Base-by-base conservation (phyloP, 2,329 filamentous ascomycete species). In the Sporothrix euskadiensis region DNA sequence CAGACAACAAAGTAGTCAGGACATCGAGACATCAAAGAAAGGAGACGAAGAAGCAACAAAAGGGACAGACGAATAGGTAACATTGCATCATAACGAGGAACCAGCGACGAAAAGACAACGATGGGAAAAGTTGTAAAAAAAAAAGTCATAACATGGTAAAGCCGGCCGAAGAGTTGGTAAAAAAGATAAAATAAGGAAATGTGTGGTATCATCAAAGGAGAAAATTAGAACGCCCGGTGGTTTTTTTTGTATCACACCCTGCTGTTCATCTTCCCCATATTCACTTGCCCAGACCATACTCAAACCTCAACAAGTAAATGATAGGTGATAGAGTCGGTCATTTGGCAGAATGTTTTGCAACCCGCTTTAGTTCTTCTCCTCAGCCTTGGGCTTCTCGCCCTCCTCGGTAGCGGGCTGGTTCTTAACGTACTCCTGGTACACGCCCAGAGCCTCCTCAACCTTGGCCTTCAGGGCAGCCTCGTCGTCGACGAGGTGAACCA, bases 361-460 rank as follows among this genome's bases (percentile, higher is more conserved):
- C 30, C 32, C 59, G 44, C 49, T 76, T 49, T 74, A 73, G 73
- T 75, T 68, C 73, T 80, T 80, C 81, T 84, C 86, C 80, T 85
- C 85, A 14, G 69, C 52, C 82, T 87, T 88, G 76, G 89, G 86
- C 81, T 85, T 82, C 74, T 80, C 83, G 49, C 76, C 81, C 52
- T 81, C 81, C 2, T 78, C 75, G 35, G 71, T 77, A 12, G 72
- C 39, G 71, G 81, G 80, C 82, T 96, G 93, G 81, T 89, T 90
- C 90, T 98, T 98, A 85, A 98, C 91, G 83, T 99, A 99, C 84
- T 99, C 96, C 81, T 99, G 94, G 83, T 98, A 99, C 79, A 99
- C 96, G 78, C 89, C 93, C 81, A 99, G 92, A 78, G 96, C 96
- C 87, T 99, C 96, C 75, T 97, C 94, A 75, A 99, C 96, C 91